These are phyloP conservation scores for Gracilariopsis chorda DNA, from an alignment of 23 red algal species.

Conservation along the genomic window DNA sequence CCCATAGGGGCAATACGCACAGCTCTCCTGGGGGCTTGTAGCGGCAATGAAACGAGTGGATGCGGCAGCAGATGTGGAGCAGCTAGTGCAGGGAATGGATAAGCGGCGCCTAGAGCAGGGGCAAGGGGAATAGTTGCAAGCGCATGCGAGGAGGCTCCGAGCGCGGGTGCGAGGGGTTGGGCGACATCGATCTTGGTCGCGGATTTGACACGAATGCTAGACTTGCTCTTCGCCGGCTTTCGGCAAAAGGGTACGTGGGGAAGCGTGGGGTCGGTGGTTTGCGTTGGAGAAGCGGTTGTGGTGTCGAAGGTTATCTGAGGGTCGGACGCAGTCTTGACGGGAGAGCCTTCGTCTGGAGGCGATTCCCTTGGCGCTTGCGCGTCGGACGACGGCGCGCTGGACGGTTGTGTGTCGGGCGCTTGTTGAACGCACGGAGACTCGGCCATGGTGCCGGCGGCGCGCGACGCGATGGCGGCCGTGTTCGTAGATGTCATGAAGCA, in stretches of 20 bases:
- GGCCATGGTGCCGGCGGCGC: conserved; percentile 17
- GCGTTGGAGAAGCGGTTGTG: no score
- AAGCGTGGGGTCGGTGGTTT: no score
- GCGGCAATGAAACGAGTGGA: background rate
- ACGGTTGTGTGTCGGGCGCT: background rate
- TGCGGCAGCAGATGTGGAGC: background rate
- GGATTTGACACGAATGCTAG: background rate
- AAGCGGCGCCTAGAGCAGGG: background rate
- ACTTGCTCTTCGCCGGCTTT: background rate
- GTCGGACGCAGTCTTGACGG: no score
- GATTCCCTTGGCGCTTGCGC: no score
- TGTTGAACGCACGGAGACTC: background rate
- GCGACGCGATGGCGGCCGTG: background rate
- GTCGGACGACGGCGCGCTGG: background rate
- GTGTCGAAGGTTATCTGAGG: no score
- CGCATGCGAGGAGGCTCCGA: background rate
- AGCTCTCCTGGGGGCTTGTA: conserved; percentile 33
- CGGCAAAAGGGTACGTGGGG: background rate
- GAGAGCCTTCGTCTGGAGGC: no score
- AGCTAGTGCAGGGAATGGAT: conserved; percentile 2
- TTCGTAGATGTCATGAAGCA: no score
- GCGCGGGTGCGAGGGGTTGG: conserved; percentile 3
- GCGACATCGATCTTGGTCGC: background rate
- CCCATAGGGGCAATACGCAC: conserved; percentile 65
- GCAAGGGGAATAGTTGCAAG: conserved; percentile 7